A percentile compares a stretch with the other conserved stretches of the same genome.
Conservation (phyloP, 1,284 basidiomycete genomes). For the Malassezia yamatoensis region DNA sequence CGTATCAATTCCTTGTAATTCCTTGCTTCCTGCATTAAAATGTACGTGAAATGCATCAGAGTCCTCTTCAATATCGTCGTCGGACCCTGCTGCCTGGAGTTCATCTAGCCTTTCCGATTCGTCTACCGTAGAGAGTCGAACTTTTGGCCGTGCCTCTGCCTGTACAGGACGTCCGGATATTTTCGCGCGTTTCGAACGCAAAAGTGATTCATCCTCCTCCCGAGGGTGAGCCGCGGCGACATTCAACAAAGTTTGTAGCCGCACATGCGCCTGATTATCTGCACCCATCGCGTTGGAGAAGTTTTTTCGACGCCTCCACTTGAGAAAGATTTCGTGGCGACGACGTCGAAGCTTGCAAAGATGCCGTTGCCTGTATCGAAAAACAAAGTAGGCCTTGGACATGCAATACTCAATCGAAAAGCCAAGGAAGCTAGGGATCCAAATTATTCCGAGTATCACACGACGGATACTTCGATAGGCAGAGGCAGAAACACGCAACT, state of each 20-base stretch:
- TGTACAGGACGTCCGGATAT: background rate
- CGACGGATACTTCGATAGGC: slow-evolving; percentile 50
- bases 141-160: background rate
- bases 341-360: background rate
- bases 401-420: slow-evolving; percentile 40
- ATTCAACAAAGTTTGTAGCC: slow-evolving; percentile 83
- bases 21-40: slow-evolving; percentile 21
- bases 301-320: slow-evolving; percentile 13
- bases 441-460: slow-evolving; percentile 39
- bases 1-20: background rate
- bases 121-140: background rate
- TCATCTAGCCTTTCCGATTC: background rate
- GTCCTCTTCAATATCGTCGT: slow-evolving; percentile 18
- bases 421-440: slow-evolving; percentile 35
- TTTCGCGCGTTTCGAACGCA: background rate
- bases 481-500: slow-evolving; percentile 51
- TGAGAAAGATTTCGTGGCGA: slow-evolving; percentile 2
- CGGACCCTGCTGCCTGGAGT: slow-evolving; percentile 19
- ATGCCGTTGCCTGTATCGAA: slow-evolving; percentile 42
- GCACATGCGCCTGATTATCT: slow-evolving; percentile 25
- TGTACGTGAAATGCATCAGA: slow-evolving; percentile 27
- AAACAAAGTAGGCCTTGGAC: slow-evolving; percentile 44
- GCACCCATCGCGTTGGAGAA: slow-evolving; percentile 3
- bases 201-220: slow-evolving; percentile 4
- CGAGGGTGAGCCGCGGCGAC: slow-evolving; percentile 59